Evolutionary conservation across 1,284 basidiomycete species (phyloP), one percentile per base, ranked within the genome.

Genomic region (Malassezia dermatis): DNA sequence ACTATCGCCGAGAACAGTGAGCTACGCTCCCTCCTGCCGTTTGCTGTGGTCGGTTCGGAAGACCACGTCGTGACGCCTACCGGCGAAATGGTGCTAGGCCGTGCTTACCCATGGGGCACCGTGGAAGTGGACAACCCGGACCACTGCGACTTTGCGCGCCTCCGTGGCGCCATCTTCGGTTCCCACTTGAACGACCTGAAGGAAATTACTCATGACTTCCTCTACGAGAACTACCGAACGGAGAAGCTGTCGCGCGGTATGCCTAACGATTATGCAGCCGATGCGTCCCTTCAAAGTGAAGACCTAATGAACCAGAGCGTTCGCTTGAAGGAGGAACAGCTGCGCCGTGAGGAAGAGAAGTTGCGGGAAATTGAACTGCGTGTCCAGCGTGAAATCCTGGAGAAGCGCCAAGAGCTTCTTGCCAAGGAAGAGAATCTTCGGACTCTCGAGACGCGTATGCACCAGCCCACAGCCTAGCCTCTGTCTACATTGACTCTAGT

Each of bases 81-180:
- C 59, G 93, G 91, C 43, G 84, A 94, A 76, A 83, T 84, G 32
- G 84, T 95, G 61, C 85, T 94, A 51, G 93, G 89, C 41, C 83
- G 94, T 66, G 85, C 78, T 73, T 96, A 96, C 78, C 94, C 91
- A 7, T 98, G 94, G 94, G 94, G 93, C 71, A 82, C 95, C 59
- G 94, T 89, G 59, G 91, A 98, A 76, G 90, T 98, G 54, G 94
- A 98, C 80, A 96, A 98, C 78, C 89, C 90, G 21, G 87, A 89
- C 76, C 94, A 99, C 79, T 94, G 88, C 30, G 94, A 99, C 79
- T 98, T 98, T 76, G 86, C 85, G 71, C 81, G 89, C 52, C 82
- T 99, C 56, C 81, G 93, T 66, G 85, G 85, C 62, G 91, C 93
- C 46, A 79, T 98, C 56, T 81, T 98, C 59, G 93, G 87, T 77